phyloP scores from a whole-genome alignment of 2,329 filamentous ascomycete genomes.

The Talaromyces funiculosus region DNA sequence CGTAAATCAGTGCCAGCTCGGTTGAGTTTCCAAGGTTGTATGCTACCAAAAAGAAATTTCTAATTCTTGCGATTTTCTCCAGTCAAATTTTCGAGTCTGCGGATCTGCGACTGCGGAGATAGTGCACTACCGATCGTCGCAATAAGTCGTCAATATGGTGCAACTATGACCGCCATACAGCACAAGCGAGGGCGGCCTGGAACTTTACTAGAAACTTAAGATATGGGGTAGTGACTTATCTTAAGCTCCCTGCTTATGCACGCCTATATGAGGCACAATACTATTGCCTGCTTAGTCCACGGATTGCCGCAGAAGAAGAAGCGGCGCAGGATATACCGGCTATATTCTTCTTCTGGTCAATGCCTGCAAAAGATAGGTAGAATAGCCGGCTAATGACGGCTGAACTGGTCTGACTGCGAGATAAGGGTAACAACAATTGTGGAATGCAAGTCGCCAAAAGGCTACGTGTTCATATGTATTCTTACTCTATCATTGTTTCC shows the following conservation, averaged over 20 bases:
- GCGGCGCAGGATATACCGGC: not conserved
- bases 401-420: not conserved
- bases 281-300: not conserved
- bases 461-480: not conserved
- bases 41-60: no score
- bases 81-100: not conserved
- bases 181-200: not conserved
- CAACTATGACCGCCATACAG: not conserved
- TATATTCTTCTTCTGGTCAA: not conserved
- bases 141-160: not conserved
- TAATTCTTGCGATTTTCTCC: not conserved
- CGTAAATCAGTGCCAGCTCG: no score
- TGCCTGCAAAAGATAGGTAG: not conserved
- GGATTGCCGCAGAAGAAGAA: not conserved
- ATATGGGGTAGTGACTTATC: no score
- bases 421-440: not conserved
- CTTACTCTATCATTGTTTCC: no score
- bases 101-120: not conserved
- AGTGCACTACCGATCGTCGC: not conserved
- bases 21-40: no score
- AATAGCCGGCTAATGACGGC: not conserved
- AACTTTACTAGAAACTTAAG: not conserved
- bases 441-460: not conserved
- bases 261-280: no score
- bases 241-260: no score